Conservation (phyloP, 2,329 filamentous ascomycete species). For the Teratosphaeria pseudoeucalypti region DNA sequence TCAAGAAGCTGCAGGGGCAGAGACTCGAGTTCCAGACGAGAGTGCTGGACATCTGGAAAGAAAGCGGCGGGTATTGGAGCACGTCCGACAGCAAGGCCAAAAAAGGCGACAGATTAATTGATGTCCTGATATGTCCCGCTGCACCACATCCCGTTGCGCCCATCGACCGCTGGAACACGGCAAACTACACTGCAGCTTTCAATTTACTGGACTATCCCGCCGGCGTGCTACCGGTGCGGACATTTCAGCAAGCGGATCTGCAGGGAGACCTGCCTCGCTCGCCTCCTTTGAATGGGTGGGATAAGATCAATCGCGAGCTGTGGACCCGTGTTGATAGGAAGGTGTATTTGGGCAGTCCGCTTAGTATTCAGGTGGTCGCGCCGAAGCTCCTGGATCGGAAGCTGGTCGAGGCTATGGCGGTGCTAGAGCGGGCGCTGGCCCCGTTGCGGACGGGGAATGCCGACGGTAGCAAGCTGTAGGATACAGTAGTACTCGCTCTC, state of each 20-base stretch:
- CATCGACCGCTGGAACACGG: slow-evolving; percentile 52
- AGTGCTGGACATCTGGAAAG: slow-evolving; percentile 48
- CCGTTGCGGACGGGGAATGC: slow-evolving; percentile 1
- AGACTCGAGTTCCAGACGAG: slow-evolving; percentile 44
- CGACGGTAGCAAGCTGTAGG: background rate
- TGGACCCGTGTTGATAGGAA: slow-evolving; percentile 45
- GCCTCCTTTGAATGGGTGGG: slow-evolving; percentile 44
- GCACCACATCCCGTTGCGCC: slow-evolving; percentile 54
- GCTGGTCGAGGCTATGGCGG: slow-evolving; percentile 43
- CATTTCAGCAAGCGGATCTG: slow-evolving; percentile 41
- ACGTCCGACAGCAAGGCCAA: slow-evolving; percentile 6
- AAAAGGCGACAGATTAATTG: slow-evolving; percentile 28
- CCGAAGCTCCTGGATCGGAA: slow-evolving; percentile 46
- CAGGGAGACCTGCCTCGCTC: slow-evolving; percentile 33
- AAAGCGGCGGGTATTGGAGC: slow-evolving; percentile 26
- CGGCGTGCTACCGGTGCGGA: slow-evolving; percentile 46
- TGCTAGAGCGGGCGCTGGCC: slow-evolving; percentile 38
- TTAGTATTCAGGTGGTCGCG: slow-evolving; percentile 48
- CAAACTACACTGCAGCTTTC: slow-evolving; percentile 52
- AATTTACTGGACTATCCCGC: slow-evolving; percentile 54
- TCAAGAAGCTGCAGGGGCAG: slow-evolving; percentile 44
- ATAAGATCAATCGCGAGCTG: slow-evolving; percentile 48
- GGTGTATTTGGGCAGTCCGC: slow-evolving; percentile 44
- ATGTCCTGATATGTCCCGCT: slow-evolving; percentile 53
- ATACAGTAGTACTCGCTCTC: background rate